A percentile compares a stretch with the other conserved stretches of the same genome.
Evolutionary conservation across 768 basidiomycete species (phyloP).

Genomic region (Nidularia pulvinata): DNA sequence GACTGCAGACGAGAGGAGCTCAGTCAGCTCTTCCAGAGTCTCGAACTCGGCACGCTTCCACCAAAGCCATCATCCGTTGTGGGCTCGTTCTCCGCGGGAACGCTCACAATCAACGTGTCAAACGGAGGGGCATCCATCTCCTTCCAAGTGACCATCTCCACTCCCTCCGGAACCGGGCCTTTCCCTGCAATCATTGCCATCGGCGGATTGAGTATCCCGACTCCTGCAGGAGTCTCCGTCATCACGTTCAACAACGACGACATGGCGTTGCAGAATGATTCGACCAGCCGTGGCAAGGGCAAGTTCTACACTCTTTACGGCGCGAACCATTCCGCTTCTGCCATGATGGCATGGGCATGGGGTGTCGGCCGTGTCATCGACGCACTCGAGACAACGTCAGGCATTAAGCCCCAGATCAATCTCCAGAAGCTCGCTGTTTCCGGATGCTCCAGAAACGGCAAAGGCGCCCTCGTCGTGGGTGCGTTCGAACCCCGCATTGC

Average conservation of each 20-base stretch:
- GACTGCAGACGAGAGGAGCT: conserved; percentile 37
- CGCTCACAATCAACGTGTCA: conserved; percentile 49
- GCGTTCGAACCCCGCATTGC: conserved; percentile 60
- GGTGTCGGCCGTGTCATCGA: conserved; percentile 61
- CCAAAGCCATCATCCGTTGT: conserved; percentile 44
- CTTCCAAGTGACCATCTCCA: conserved; percentile 45
- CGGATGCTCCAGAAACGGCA: conserved; percentile 62
- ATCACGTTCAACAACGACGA: conserved; percentile 54
- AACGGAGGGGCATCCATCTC: conserved; percentile 46
- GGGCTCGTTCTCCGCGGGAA: conserved; percentile 39
- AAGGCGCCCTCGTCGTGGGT: conserved; percentile 58
- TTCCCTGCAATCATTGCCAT: conserved; percentile 55
- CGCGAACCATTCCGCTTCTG: conserved; percentile 38
- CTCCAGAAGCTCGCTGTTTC: conserved; percentile 48
- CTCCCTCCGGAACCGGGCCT: conserved; percentile 41
- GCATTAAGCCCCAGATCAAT: conserved; percentile 38
- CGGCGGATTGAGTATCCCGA: conserved; percentile 40
- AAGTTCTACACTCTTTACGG: conserved; percentile 62
- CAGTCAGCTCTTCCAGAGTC: conserved; percentile 44
- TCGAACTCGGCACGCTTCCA: conserved; percentile 55
- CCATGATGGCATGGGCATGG: conserved; percentile 69
- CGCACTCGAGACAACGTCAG: conserved; percentile 47
- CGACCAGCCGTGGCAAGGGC: conserved; percentile 47
- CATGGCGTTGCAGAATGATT: conserved; percentile 46
- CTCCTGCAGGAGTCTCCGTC: conserved; percentile 32